Evolutionary conservation across 208 protist genomes (phyloP).

Genomic region (Herpetomonas samuelpessoai): DNA sequence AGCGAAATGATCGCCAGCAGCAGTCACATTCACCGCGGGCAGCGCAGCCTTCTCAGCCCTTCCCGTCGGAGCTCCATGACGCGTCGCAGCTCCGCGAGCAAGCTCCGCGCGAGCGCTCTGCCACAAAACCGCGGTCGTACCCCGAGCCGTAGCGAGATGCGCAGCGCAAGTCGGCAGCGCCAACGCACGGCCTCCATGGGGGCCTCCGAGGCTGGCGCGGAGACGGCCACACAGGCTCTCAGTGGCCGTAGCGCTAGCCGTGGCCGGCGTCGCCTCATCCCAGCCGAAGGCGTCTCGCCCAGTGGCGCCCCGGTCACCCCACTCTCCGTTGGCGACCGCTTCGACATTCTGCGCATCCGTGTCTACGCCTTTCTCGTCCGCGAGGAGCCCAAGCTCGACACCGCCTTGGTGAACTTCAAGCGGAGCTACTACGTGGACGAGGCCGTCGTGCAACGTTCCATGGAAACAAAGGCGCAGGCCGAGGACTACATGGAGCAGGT

Average conservation of each 20-base stretch:
- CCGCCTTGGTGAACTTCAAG: conserved; percentile 23
- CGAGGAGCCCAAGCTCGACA: conserved; percentile 48
- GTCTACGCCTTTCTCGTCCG: conserved; percentile 64
- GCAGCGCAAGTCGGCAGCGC: conserved; percentile 30
- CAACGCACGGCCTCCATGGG: conserved; percentile 19
- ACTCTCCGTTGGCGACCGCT: conserved; percentile 23
- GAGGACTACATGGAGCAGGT: conserved; percentile 48
- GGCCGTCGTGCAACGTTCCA: conserved; percentile 36
- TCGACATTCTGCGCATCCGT: conserved; percentile 55
- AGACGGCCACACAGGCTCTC: neutral
- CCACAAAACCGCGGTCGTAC: conserved; percentile 27
- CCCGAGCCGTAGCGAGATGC: conserved; percentile 44
- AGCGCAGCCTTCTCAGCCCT: neutral
- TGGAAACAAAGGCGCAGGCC: conserved; percentile 41
- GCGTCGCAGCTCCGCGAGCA: conserved; percentile 12
- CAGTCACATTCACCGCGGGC: neutral
- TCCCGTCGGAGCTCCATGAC: conserved; percentile 9
- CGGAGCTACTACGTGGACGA: conserved; percentile 47
- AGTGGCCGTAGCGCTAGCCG: neutral
- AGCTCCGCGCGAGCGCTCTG: conserved; percentile 25
- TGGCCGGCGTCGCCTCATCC: conserved; percentile 16
- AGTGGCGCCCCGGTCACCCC: neutral
- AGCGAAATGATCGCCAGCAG: neutral
- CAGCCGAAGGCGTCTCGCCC: neutral
- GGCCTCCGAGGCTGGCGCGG: neutral